Base-by-base conservation (phyloP, 2,329 filamentous ascomycete genomes). In the Trichophyton simii region DNA sequence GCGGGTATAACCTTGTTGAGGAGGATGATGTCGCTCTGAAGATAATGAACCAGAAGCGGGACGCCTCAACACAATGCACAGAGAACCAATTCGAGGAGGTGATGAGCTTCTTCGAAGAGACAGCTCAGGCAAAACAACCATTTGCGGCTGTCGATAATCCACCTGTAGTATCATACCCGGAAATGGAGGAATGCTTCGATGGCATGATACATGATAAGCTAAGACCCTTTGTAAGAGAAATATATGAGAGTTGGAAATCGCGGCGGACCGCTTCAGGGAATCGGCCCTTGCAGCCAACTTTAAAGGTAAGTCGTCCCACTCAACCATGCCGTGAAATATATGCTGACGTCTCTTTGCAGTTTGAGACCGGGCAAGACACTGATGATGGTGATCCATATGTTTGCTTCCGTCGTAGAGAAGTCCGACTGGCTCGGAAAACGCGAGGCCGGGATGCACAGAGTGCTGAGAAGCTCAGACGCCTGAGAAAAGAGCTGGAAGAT, bases 371-470 rank as follows among this genome's bases (percentile, higher is more conserved):
- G 65, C 88, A 90, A 71, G 92, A 97, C 66, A 95, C 87, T 64
- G 94, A 99, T 73, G 94, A 99, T 72, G 85, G 89, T 68, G 94
- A 99, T 75, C 94, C 94, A 57, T 99, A 96, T 76, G 91, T 99
- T 69, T 99, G 94, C 76, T 99, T 99, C 83, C 85, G 94, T 72
- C 86, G 94, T 68, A 88, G 94, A 65, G 94, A 99, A 75, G 89
- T 95, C 55, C 87, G 94, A 62, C 90, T 95, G 73, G 92, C 91
- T 58, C 88, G 94, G 68, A 99, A 97, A 78, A 99, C 94, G 42
- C 84, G 94, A 70, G 90, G 89, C 67, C 86, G 94, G 70, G 94
- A 99, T 78, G 89, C 89, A 41, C 92, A 96, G 75, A 90, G 92
- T 68, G 89, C 88, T 60, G 94, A 99, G 72, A 96, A 96, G 74